These are phyloP conservation scores for Corchorus capsularis DNA, from an alignment of 345 rosid genomes.

Conservation along the genomic window DNA sequence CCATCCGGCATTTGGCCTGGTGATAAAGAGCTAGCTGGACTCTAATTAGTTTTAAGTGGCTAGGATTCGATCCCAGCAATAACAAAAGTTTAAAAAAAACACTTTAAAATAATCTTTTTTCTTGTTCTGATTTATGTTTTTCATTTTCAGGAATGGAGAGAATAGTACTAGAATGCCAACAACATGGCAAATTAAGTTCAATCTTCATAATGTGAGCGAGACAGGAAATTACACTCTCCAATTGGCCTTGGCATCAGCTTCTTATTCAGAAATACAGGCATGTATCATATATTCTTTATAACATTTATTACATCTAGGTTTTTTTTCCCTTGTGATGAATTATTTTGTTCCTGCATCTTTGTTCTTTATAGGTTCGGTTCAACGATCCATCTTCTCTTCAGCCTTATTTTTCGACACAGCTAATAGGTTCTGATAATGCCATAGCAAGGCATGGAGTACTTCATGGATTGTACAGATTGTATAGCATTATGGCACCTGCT, in stretches of 20 bases:
- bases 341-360: background rate
- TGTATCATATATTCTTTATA: background rate
- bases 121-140: background rate
- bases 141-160: conserved; percentile 36
- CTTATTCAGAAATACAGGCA: conserved; percentile 49
- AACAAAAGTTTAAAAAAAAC: no score
- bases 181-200: conserved; percentile 70
- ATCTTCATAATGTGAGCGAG: conserved; percentile 31
- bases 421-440: conserved; percentile 72
- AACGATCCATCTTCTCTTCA: conserved; percentile 30
- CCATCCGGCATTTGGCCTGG: no score
- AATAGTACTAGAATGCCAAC: conserved; percentile 39
- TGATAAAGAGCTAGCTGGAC: no score
- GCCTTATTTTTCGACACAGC: conserved; percentile 51
- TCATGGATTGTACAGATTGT: conserved; percentile 46
- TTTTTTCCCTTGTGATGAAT: background rate
- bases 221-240: no score
- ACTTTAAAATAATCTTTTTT: background rate
- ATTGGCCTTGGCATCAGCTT: conserved; percentile 50
- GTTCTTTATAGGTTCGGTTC: conserved; percentile 48
- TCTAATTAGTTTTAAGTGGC: no score
- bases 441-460: conserved; percentile 91
- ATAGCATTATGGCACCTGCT: conserved; percentile 33
- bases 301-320: background rate
- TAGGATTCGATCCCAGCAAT: background rate